These are phyloP conservation scores for Spongiforma sp. DNA, from an alignment of 1,284 basidiomycete genomes.

Conservation along the genomic window DNA sequence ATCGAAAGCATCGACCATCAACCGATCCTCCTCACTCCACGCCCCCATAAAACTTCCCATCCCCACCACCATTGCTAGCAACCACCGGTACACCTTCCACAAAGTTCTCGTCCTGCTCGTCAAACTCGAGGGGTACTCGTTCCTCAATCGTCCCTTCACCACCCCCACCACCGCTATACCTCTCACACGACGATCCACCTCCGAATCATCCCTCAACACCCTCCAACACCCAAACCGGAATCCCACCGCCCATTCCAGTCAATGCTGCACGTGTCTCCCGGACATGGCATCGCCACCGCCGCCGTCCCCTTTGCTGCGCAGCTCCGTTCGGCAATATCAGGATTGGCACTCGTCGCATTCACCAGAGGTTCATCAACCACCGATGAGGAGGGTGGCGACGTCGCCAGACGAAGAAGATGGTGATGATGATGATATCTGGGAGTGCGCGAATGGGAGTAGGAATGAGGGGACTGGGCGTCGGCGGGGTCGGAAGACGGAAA, in stretches of 20 bases:
- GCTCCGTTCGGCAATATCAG: slow-evolving; percentile 77
- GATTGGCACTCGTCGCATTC: slow-evolving; percentile 55
- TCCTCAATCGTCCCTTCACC: neutral
- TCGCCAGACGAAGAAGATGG: no score
- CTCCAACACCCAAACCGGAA: slow-evolving; percentile 64
- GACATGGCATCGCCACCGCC: slow-evolving; percentile 21
- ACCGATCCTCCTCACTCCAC: slow-evolving; percentile 52
- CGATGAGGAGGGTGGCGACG: slow-evolving; percentile 36
- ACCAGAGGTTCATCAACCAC: slow-evolving; percentile 82
- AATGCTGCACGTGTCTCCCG: slow-evolving; percentile 23
- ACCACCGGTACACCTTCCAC: neutral
- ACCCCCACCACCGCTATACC: slow-evolving; percentile 4
- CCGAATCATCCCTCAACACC: slow-evolving; percentile 64
- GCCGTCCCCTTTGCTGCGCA: slow-evolving; percentile 26
- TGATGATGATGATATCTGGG: neutral
- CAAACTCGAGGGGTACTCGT: slow-evolving; percentile 66
- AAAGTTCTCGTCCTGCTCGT: slow-evolving; percentile 75
- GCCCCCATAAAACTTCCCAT: slow-evolving; percentile 47
- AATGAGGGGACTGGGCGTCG: slow-evolving; percentile 25
- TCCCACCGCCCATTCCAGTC: slow-evolving; percentile 30
- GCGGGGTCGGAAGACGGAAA: slow-evolving; percentile 37
- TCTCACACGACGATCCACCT: slow-evolving; percentile 54
- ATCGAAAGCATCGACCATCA: slow-evolving; percentile 67
- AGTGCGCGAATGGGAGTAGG: slow-evolving; percentile 2
- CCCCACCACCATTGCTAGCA: slow-evolving; percentile 17